These are phyloP conservation scores for Pilatotrama ljubarskyi DNA, from an alignment of 768 basidiomycete species.

Conservation along the genomic window DNA sequence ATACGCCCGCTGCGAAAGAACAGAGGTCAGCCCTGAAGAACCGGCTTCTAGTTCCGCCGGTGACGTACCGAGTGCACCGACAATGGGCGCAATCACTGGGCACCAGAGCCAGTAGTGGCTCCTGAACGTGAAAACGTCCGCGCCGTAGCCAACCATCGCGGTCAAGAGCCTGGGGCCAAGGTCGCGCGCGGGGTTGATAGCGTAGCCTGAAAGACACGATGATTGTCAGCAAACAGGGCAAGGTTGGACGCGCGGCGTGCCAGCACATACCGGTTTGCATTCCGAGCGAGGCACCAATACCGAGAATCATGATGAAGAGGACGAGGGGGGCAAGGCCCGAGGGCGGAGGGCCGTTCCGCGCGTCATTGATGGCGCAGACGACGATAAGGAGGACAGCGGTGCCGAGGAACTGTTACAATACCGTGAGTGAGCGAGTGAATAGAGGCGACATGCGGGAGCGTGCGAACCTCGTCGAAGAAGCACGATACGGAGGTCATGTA, in stretches of 20 bases:
- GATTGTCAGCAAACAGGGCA: no score
- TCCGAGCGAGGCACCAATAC: conserved; percentile 58
- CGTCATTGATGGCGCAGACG: conserved; percentile 56
- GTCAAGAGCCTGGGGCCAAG: conserved; percentile 68
- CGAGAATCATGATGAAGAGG: conserved; percentile 57
- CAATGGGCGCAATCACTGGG: conserved; percentile 57
- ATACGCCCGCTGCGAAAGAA: conserved; percentile 38
- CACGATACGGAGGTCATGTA: conserved; percentile 45
- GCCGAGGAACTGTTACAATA: conserved; percentile 48
- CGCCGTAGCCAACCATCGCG: conserved; percentile 73
- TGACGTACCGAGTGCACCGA: conserved; percentile 48
- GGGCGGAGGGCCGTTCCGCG: conserved; percentile 48
- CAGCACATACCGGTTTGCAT: conserved; percentile 48
- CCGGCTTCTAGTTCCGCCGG: background rate
- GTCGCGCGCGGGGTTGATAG: conserved; percentile 73
- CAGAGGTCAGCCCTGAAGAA: background rate
- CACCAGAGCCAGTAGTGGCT: conserved; percentile 79
- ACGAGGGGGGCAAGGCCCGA: conserved; percentile 53
- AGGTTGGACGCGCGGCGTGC: no score
- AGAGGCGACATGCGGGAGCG: background rate
- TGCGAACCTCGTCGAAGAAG: conserved; percentile 47
- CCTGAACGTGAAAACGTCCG: conserved; percentile 41
- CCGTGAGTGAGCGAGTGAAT: background rate
- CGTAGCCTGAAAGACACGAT: conserved; percentile 41
- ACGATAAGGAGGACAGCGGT: conserved; percentile 54